Evolutionary conservation across 2,329 filamentous ascomycete genomes (phyloP), one percentile per base, ranked within the genome.

Genomic region (Geosmithia morbida): DNA sequence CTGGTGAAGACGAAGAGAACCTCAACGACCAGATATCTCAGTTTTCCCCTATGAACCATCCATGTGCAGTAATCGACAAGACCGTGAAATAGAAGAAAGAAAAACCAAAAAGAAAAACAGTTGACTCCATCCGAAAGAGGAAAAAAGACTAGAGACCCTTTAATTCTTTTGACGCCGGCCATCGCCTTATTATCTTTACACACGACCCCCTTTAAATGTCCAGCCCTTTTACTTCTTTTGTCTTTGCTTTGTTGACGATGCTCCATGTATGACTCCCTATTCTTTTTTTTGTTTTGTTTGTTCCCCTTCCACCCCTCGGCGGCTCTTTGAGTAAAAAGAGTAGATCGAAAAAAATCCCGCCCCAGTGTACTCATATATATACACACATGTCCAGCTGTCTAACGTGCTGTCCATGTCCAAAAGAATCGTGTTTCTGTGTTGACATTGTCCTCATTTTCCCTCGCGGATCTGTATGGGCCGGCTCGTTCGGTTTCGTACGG

Each of bases 121-220:
- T 37, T 13, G 33, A 37, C 33, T 37, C 33, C 33, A 26, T 26
- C 22, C 22, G 22, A 26, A 26, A 26, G 39, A 40, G 39, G 39
- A 16, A 41, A 43, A 14, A 7, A 43, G 41, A 26, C 22, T 19
- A 43, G 19, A 43, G 18, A 19, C 41, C 18, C 19, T 43, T 17
- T 43, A 16, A 43, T 43, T 22, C 20, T 43, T 44, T 44, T 22
- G 30, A 46, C 44, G 29, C 19, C 30, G 19, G 30, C 8, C 39
- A 46, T 46, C 39, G 20, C 39, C 44, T 18, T 40, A 19, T 14
- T 46, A 46, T 46, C 19, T 17, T 46, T 46, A 46, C 44, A 46
- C 30, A 20, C 44, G 44, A 14, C 44, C 17, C 8, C 33, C 33
- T 37, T 37, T 37, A 16, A 3, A 37, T 37, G 33, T 16, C 33